These are phyloP conservation scores for Casuarina equisetifolia DNA, from an alignment of 306 rosid species.

Conservation along the genomic window DNA sequence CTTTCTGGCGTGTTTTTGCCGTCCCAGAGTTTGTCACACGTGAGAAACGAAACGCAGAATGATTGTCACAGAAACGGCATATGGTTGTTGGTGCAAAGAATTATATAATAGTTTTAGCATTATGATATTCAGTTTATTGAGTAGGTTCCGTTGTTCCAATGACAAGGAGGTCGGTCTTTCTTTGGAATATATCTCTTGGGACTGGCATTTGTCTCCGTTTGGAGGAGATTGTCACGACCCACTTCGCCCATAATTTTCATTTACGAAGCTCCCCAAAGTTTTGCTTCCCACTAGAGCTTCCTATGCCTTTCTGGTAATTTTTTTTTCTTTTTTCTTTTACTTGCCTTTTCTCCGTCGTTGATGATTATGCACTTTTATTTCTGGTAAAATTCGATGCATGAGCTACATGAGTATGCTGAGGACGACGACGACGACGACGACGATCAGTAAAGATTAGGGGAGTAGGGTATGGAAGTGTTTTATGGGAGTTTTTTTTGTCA, in stretches of 20 bases:
- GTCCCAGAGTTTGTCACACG: conserved; percentile 59
- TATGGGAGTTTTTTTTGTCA: not conserved
- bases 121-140: conserved; percentile 35
- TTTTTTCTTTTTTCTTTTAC: not conserved
- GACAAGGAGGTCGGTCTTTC: conserved; percentile 66
- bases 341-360: not conserved
- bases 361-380: conserved; percentile 22
- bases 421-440: not conserved
- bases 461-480: not conserved
- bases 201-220: conserved; percentile 60
- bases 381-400: conserved; percentile 22
- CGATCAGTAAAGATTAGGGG: not conserved
- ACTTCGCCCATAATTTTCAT: conserved; percentile 23
- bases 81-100: conserved; percentile 52
- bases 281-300: conserved; percentile 35
- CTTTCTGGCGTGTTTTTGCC: conserved; percentile 36
- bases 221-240: conserved; percentile 24
- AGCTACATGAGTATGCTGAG: not conserved
- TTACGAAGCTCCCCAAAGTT: conserved; percentile 1
- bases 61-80: conserved; percentile 46
- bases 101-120: not conserved
- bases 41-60: conserved; percentile 43
- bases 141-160: conserved; percentile 85
- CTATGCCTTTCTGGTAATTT: conserved; percentile 20
- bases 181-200: conserved; percentile 59